Conservation (phyloP, 2,329 filamentous ascomycete species). For the Phoma sp. region DNA sequence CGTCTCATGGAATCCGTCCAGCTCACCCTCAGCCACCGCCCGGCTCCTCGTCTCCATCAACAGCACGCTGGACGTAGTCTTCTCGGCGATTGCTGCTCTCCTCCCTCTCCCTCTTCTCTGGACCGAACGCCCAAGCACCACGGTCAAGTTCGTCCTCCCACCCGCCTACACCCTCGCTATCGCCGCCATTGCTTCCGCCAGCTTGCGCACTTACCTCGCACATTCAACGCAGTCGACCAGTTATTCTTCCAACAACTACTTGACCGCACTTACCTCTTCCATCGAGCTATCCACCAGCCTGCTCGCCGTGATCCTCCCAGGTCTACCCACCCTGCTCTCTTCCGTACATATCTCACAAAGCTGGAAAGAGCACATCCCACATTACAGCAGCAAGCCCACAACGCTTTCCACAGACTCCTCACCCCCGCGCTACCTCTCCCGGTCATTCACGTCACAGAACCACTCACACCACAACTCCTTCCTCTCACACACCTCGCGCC, state of each 20-base stretch:
- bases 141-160: background rate
- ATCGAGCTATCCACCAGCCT: constrained; percentile 1
- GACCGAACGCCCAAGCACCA: background rate
- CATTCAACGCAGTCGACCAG: background rate
- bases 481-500: no score
- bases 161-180: background rate
- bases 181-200: background rate
- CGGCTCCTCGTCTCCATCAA: constrained; percentile 3
- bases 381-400: no score
- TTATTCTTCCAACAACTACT: background rate
- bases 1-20: constrained; percentile 50
- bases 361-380: no score
- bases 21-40: background rate
- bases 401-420: background rate
- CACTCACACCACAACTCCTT: no score
- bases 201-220: background rate
- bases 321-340: no score
- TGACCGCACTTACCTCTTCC: background rate
- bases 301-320: background rate
- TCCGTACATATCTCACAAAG: no score
- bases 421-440: background rate
- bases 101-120: constrained; percentile 1
- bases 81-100: background rate
- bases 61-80: constrained; percentile 1
- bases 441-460: background rate